Evolutionary conservation across 768 basidiomycete species (phyloP), one percentile per base, ranked within the genome.

Genomic region (Boletus sp.): DNA sequence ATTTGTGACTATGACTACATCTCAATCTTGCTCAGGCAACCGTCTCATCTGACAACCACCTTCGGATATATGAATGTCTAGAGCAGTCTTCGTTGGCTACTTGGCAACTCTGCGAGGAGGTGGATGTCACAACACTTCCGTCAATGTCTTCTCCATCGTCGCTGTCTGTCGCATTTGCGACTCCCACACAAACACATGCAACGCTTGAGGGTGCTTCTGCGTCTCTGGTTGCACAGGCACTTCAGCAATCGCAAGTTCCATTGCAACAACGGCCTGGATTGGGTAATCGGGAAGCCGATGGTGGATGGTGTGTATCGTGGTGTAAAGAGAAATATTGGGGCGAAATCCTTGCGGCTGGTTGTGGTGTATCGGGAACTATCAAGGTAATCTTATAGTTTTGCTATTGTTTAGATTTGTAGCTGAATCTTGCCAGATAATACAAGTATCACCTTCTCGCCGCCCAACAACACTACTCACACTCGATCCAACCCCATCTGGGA

Each of bases 271-370:
- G 78, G 54, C 74, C 77, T 15, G 80, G 82, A 1, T 58, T 76
- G 24, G 87, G 84, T 0, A 86, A 83, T 62, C 78, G 88, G 41
- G 90, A 95, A 71, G 92, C 92, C 3, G 87, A 93, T 53, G 93
- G 93, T 4, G 95, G 91, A 1, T 98, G 94, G 94, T 89, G 87
- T 55, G 73, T 99, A 42, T 89, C 89, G 8, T 99, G 95, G 94
- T 98, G 95, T 73, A 92, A 93, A 67, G 97, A 98, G 65, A 80
- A 83, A 58, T 97, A 94, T 72, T 97, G 94, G 94, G 96, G 96
- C 2, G 91, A 94, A 67, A 67, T 96, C 18, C 77, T 98, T 48
- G 94, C 93, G 9, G 86, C 85, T 0, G 83, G 85, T 2, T 83
- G 82, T 52, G 94, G 94, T 1, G 78, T 83, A 2, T 82, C 77